Evolutionary conservation across 2,329 filamentous ascomycete species (phyloP), one percentile per base, ranked within the genome.

Genomic region (Aspergillus spinulosporus): DNA sequence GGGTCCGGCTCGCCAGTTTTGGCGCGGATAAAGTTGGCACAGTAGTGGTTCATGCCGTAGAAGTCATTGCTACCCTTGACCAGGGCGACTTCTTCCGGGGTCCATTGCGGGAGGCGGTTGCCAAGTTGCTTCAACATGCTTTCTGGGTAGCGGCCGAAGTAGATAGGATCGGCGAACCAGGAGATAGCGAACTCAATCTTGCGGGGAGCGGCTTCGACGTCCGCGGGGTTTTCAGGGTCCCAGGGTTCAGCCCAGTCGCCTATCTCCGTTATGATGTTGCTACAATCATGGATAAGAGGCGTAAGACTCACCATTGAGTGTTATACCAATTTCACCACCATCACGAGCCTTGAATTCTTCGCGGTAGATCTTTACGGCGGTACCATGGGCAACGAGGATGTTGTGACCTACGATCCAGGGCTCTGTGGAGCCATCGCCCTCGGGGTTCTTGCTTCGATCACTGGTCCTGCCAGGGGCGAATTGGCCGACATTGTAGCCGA

Each of bases 31-130:
- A 89, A 95, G 80, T 94, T 90, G 68, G 90, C 88, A 49, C 89
- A 92, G 80, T 96, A 96, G 80, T 92, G 88, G 80, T 96, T 95
- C 89, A 93, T 93, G 72, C 90, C 91, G 74, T 95, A 95, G 76
- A 95, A 95, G 78, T 95, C 91, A 73, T 94, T 94, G 70, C 87
- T 90, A n/a, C 89, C 90, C 67, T 88, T 81, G 45, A 96, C 85
- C n/a, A 94, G 79, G 2, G 83, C 84, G 26, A 79, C 73, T 69
- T 96, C 90, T 63, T 90, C 88, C 0, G 81, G 74, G 0, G 88
- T 91, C 72, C 89, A 94, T 44, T 80, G 78, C 4, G 91, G 91
- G 47, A 95, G 82, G 12, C 90, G 85, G 69, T 87, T 81, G 54
- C 90, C 90, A 14, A 95, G 85, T 77, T 95, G 90, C 70, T 85